Evolutionary conservation across 192 early-diverging fungal genomes (phyloP).

Genomic region (Pilaira anomala): DNA sequence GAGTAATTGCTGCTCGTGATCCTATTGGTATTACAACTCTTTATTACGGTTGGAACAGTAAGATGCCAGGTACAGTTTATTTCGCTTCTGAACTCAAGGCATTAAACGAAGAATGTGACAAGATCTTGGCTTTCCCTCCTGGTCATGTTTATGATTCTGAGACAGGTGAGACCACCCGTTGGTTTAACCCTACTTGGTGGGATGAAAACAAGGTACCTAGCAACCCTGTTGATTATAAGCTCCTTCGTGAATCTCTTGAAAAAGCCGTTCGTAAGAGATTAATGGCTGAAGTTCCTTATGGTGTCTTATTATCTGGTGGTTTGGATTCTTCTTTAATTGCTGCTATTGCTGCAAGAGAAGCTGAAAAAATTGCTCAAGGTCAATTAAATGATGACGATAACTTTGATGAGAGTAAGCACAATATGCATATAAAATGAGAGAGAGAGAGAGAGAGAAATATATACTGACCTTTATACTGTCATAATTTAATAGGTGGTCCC

Average conservation of each 20-base stretch:
- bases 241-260: conserved; percentile 78
- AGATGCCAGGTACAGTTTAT: conserved; percentile 83
- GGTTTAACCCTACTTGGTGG: conserved; percentile 93
- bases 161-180: conserved; percentile 75
- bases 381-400: conserved; percentile 43
- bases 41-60: conserved; percentile 86
- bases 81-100: conserved; percentile 95
- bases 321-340: conserved; percentile 95
- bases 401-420: conserved; percentile 44
- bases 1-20: conserved; percentile 88
- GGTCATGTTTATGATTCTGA: conserved; percentile 88
- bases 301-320: conserved; percentile 93
- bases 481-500: conserved; percentile 39
- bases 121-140: conserved; percentile 95
- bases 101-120: conserved; percentile 95
- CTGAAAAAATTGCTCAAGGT: conserved; percentile 58
- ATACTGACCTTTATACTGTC: not conserved
- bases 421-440: not conserved
- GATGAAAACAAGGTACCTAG: conserved; percentile 55
- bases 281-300: conserved; percentile 98
- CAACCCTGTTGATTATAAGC: conserved; percentile 59
- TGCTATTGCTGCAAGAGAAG: conserved; percentile 85
- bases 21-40: conserved; percentile 98
- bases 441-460: conserved; percentile 1
- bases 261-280: conserved; percentile 90